A percentile compares a stretch with the other conserved stretches of the same genome.
phyloP scores from a whole-genome alignment of 495 filamentous ascomycete species.

The Penicillium turbatum region DNA sequence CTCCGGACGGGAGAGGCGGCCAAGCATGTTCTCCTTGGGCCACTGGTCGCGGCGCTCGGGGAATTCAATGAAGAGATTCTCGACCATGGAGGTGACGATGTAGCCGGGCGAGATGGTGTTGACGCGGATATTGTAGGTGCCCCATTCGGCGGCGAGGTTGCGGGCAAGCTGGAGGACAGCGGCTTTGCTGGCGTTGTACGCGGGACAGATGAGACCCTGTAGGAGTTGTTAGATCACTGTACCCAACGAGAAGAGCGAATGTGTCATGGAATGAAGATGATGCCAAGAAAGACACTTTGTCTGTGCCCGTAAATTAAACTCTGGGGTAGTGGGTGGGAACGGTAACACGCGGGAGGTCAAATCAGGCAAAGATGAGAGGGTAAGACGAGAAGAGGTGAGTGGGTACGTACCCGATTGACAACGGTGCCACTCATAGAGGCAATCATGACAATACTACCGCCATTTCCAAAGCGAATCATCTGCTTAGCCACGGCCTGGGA shows the following conservation, averaged over 20 bases:
- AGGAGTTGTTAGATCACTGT: not conserved
- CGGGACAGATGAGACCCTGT: constrained; percentile 67
- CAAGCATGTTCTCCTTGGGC: constrained; percentile 87
- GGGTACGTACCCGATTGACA: constrained; percentile 55
- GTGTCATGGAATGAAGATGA: not conserved
- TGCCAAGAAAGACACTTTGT: not conserved
- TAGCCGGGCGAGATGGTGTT: constrained; percentile 96
- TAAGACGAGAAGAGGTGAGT: constrained; percentile 1
- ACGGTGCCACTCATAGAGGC: constrained; percentile 70
- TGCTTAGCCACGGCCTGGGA: constrained; percentile 66
- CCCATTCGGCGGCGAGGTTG: constrained; percentile 88
- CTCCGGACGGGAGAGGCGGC: constrained; percentile 68
- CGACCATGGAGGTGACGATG: constrained; percentile 89
- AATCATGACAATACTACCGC: constrained; percentile 69
- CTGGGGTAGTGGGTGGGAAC: not conserved
- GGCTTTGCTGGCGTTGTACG: constrained; percentile 89
- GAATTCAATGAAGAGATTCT: constrained; percentile 67
- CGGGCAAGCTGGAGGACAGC: constrained; percentile 79
- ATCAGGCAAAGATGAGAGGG: constrained; percentile 1
- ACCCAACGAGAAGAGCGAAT: not conserved
- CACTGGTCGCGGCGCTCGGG: constrained; percentile 74
- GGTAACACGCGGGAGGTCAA: not conserved
- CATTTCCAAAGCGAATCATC: constrained; percentile 69
- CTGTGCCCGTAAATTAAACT: not conserved
- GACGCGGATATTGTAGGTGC: constrained; percentile 79